Percentiles rank a stretch among this genome's conserved stretches.
These are phyloP conservation scores for Oropetium thomaeum DNA, from an alignment of 176 grass and related monocot species.

Conservation along the genomic window DNA sequence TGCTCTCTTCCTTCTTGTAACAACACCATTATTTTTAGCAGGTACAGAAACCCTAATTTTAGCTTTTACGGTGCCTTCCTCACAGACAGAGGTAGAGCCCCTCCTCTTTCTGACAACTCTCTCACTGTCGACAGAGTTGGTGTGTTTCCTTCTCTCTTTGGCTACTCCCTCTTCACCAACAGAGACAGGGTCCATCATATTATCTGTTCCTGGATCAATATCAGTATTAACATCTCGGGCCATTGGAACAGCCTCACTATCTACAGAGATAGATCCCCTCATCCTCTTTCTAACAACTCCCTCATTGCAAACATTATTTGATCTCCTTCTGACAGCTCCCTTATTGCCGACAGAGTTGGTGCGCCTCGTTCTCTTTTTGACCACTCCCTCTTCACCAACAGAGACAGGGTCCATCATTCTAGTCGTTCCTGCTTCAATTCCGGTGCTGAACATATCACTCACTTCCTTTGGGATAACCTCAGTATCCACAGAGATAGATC, in stretches of 20 bases:
- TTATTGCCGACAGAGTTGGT: neutral
- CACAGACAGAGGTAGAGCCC: neutral
- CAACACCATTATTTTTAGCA: conserved; percentile 9
- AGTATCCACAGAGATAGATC: conserved; percentile 20
- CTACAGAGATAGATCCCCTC: conserved; percentile 7
- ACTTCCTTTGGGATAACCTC: neutral
- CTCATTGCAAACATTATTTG: neutral
- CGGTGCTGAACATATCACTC: neutral
- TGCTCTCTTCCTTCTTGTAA: conserved; percentile 25
- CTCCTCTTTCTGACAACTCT: neutral
- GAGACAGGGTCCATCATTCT: neutral
- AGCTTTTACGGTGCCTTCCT: neutral
- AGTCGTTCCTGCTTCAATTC: conserved; percentile 4
- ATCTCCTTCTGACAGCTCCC: neutral
- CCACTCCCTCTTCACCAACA: conserved; percentile 21
- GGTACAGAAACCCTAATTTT: conserved; percentile 21
- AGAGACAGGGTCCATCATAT: neutral
- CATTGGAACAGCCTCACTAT: neutral
- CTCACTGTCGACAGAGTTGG: neutral
- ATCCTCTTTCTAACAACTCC: neutral
- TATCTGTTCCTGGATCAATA: neutral
- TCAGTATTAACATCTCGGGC: too few relatives aligned
- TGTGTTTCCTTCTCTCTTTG: conserved; percentile 19
- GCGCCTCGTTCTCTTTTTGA: neutral
- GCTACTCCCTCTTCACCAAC: conserved; percentile 3